phyloP scores from a whole-genome alignment of 2,329 filamentous ascomycete species.

The Rhinocladiella mackenziei region DNA sequence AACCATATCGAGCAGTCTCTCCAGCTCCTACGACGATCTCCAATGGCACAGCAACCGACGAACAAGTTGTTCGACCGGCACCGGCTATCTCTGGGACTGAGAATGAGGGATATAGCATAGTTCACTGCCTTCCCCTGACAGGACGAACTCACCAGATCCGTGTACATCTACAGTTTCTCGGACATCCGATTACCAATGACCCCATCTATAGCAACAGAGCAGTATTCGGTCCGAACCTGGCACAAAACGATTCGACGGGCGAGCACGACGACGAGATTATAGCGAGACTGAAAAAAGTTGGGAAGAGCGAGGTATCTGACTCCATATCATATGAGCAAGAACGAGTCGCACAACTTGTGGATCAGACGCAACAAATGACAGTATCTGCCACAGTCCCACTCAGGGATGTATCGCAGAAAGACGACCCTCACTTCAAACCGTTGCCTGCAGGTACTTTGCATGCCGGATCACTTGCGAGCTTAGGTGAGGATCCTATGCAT shows the following conservation, averaged over 20 bases:
- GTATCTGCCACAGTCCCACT: slow-evolving; percentile 9
- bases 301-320: slow-evolving; percentile 86
- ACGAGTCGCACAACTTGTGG: slow-evolving; percentile 18
- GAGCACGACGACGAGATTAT: slow-evolving; percentile 89
- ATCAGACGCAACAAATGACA: slow-evolving; percentile 30
- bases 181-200: slow-evolving; percentile 93
- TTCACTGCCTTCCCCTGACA: slow-evolving; percentile 88
- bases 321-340: slow-evolving; percentile 74
- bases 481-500: slow-evolving; percentile 15
- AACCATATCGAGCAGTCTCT: slow-evolving; percentile 29
- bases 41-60: background rate
- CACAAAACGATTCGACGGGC: slow-evolving; percentile 60
- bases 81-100: slow-evolving; percentile 40
- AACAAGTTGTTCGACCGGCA: slow-evolving; percentile 31
- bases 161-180: slow-evolving; percentile 90
- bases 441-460: slow-evolving; percentile 33
- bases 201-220: slow-evolving; percentile 94
- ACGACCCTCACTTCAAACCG: slow-evolving; percentile 18
- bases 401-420: slow-evolving; percentile 5
- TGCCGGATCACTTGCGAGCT: slow-evolving; percentile 23
- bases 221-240: slow-evolving; percentile 82
- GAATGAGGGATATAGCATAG: slow-evolving; percentile 79
- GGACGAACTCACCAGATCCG: slow-evolving; percentile 92
- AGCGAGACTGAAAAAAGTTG: slow-evolving; percentile 78
- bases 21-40: background rate